Base-by-base conservation (phyloP, 1,284 basidiomycete genomes). In the Lignosus rhinocerotis region DNA sequence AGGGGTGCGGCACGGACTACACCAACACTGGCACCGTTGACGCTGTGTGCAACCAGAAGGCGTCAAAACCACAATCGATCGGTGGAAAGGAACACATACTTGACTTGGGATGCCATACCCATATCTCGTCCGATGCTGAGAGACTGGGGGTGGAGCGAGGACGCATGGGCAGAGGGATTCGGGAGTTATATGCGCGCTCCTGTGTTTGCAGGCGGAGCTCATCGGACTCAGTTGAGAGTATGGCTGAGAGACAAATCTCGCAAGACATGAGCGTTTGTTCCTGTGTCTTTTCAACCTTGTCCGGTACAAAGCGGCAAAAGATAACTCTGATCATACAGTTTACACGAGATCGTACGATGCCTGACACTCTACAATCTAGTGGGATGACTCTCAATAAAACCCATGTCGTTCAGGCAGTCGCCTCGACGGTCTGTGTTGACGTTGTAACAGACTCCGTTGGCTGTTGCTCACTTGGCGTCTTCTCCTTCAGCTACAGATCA, bases 181-280 rank as follows among this genome's bases (percentile, higher is more conserved):
- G 3, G 30, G 6, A 19, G 31, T 51, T 57, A 59, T 61, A 61
- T 59, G 36, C 46, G 44, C 25, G 57, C 53, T 57, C 55, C 31
- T 32, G 42, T 7, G 3, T 53, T 49, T 54, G 12, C 19, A 7
- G 25, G 62, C 62, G 62, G 62, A 64, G 62, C 60, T 64, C 59
- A 57, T 64, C 62, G 62, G 62, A 64, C 62, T 61, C 50, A 30
- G 51, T 52, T 32, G 48, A 34, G 48, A 43, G 45, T 32, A 16
- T 39, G 56, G 62, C 62, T 61, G 55, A 61, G 57, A 50, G 55
- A 53, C 39, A 59, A 64, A 32, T 58, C 38, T 30, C 49, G 55
- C 43, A 51, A n/a, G n/a, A n/a, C n/a, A 25, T 25, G 25, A 25
- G 16, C 47, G 31, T 49, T 31, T 36, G 33, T 38, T 6, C 10